Base-by-base conservation (phyloP, 2,329 filamentous ascomycete species). In the Diaporthe sp. region DNA sequence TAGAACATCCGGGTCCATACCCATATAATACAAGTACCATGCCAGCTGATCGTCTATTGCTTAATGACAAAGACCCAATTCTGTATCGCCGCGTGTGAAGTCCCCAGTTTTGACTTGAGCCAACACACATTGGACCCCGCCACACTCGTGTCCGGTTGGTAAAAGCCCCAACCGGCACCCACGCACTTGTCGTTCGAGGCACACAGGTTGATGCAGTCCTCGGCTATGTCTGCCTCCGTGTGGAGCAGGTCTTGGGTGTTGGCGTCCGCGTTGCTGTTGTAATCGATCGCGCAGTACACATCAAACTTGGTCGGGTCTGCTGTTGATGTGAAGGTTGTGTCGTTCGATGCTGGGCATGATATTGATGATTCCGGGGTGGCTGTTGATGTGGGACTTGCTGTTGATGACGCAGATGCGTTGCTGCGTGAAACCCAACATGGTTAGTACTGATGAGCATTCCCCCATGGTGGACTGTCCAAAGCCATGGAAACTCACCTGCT, bases 51-150 rank as follows among this genome's bases (percentile, higher is more conserved):
- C 4, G 6, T 73, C 58, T 73, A 73, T 17, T 73, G 46, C 15
- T 65, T 73, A 17, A 73, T 57, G 3, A 73, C 58, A 19, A 73
- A 73, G 4, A 65, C 9, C 71, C 71, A 73, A 57, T 34, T 28
- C 2, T 55, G 46, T 13, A 44, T 10, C 19, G 71, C 58, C 42
- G 46, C 0, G 5, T 73, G 71, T 8, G 71, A 57, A 12, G 46
- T 65, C 12, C 71, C 71, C 28, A 73, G 46, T 31, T 22, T 49
- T 15, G 71, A 73, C 49, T 73, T 73, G 12, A 73, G 71, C 58
- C 58, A 73, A 28, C 71, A 73, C 4, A 73, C 58, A 8, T 73
- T 25, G 2, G 58, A 55, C 7, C 71, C 71, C 17, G 58, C 12
- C 13, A 65, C 46, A 2, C 71, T 73, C 5, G 37, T 25, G 46